Evolutionary conservation across 352 stramenopile species (phyloP).

Genomic region (Pythium plurisporium): DNA sequence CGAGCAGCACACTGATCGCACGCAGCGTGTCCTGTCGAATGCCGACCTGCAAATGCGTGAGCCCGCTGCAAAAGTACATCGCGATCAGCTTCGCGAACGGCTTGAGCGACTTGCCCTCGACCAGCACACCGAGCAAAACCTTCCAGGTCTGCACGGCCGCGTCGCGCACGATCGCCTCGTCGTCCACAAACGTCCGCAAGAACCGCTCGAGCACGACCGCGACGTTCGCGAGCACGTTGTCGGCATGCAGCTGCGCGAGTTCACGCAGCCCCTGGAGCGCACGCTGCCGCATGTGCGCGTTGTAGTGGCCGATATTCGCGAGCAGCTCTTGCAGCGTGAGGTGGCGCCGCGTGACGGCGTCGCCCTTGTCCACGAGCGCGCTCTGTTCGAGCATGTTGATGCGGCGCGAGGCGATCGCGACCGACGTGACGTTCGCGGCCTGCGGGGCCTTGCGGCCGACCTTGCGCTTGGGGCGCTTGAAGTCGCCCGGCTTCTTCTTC

Average conservation of each 20-base stretch:
- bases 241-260: conserved; percentile 40
- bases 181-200: conserved; percentile 64
- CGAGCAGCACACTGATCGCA: conserved; percentile 63
- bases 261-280: conserved; percentile 65
- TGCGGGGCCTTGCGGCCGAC: conserved; percentile 64
- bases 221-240: conserved; percentile 69
- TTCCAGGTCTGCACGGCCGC: conserved; percentile 66
- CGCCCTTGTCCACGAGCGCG: conserved; percentile 62
- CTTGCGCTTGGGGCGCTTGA: conserved; percentile 86
- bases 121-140: conserved; percentile 51
- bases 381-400: conserved; percentile 84
- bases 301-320: conserved; percentile 71
- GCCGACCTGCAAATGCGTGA: conserved; percentile 75
- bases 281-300: conserved; percentile 70
- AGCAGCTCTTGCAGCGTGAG: conserved; percentile 68
- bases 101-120: conserved; percentile 41
- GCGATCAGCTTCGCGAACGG: conserved; percentile 71
- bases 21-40: conserved; percentile 69
- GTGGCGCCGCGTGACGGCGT: conserved; percentile 48
- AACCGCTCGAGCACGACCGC: conserved; percentile 74
- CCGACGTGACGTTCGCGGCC: conserved; percentile 74
- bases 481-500: conserved; percentile 87
- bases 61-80: conserved; percentile 75
- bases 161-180: conserved; percentile 76
- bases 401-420: conserved; percentile 65